Evolutionary conservation across 208 protist genomes (phyloP).

Genomic region (Trypanosoma scelopori): DNA sequence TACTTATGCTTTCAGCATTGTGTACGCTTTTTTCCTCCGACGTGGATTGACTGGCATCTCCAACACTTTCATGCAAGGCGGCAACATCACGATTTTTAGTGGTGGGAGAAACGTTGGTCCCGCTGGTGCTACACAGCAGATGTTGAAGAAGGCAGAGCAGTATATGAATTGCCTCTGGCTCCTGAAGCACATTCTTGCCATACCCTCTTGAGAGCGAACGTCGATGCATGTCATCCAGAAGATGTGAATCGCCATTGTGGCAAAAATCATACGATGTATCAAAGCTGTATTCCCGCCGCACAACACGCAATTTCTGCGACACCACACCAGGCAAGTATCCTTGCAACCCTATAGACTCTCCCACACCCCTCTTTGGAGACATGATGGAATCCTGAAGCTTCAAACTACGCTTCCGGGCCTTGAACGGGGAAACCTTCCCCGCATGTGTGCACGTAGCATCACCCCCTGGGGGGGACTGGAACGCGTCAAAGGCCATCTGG

Average conservation of each 20-base stretch:
- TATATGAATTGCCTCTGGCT: slow-evolving; percentile 29
- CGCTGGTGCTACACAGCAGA: not conserved
- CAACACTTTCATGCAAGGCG: not conserved
- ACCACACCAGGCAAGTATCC: slow-evolving; percentile 50
- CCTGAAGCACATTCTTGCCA: slow-evolving; percentile 7
- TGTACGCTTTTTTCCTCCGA: slow-evolving; percentile 3
- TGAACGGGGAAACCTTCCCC: slow-evolving; percentile 24
- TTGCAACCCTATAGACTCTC: slow-evolving; percentile 19
- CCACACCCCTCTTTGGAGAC: not conserved
- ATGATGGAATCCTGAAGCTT: slow-evolving; percentile 31
- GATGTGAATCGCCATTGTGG: slow-evolving; percentile 34
- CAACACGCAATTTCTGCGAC: slow-evolving; percentile 31
- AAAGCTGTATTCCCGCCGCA: slow-evolving; percentile 79
- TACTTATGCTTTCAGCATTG: slow-evolving; percentile 12
- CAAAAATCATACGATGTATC: slow-evolving; percentile 63
- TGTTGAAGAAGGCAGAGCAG: slow-evolving; percentile 21
- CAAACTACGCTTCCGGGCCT: slow-evolving; percentile 11
- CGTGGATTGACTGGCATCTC: not conserved
- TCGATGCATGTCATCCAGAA: slow-evolving; percentile 37
- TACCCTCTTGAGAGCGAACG: not conserved
- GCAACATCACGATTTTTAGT: not conserved
- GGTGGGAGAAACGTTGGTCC: not conserved
- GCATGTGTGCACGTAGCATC: slow-evolving; percentile 11
- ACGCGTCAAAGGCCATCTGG: slow-evolving; percentile 78
- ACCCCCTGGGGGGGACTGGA: slow-evolving; percentile 40